Base-by-base conservation (phyloP, 441 rosid genomes). In the Arabidopsis hybrid region DNA sequence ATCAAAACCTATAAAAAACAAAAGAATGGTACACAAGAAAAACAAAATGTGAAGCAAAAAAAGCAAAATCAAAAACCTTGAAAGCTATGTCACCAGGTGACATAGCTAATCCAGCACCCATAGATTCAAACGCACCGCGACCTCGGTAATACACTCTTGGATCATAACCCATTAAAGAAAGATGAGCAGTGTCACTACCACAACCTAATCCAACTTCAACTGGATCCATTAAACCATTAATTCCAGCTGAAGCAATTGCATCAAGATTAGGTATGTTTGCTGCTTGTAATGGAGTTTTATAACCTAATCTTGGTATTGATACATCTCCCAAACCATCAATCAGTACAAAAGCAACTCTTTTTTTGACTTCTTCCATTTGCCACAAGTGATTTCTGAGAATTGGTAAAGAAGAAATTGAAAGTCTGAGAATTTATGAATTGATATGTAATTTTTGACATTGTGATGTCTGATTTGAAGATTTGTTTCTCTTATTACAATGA, bases 171-270 rank as follows among this genome's bases (percentile, higher is more conserved):
- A 26, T 26, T 26, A 26, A 0, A 26, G 29, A 26, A 26, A 26
- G 29, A 26, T 26, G 29, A 26, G 29, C 29, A 26, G 29, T 26
- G 79, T 94, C 99, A 55, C 99, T 94, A 77, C 99, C 99, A 63
- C 99, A 94, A 49, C 87, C 97, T 74, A 94, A 84, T 31, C 99
- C 97, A 39, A 92, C 97, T 88, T 94, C 99, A 36, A 94, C 99
- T 36, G 99, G 99, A 71, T 94, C 99, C 97, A 94, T 94, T 38
- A 94, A 86, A 74, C 97, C 99, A 72, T 90, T 94, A 58, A 89
- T 83, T 51, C 97, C 97, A 1, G 97, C 91, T 3, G 97, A 87
- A 35, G 97, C 94, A 60, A 92, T 84, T 21, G 95, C 94, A 78
- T 92, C 97, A 74, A 94, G 73, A 74, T 85, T 87, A 2, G 97